Evolutionary conservation across 2,329 filamentous ascomycete species (phyloP).

Genomic region (Botrytis elliptica): DNA sequence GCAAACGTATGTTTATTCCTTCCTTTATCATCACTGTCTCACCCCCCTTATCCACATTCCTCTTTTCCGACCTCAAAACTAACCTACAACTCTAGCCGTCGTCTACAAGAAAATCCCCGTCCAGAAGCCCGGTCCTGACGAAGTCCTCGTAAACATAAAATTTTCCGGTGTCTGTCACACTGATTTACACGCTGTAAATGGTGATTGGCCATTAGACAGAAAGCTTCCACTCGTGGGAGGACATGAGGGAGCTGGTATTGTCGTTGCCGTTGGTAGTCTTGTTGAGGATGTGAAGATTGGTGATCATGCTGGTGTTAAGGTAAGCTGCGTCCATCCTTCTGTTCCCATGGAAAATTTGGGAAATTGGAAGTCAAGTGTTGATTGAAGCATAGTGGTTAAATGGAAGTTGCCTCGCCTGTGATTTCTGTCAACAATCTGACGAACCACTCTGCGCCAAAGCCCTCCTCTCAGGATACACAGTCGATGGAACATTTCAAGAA

Average conservation of each 20-base stretch:
- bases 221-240: constrained; percentile 87
- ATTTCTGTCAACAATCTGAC: constrained; percentile 77
- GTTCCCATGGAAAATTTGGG: not conserved
- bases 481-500: constrained; percentile 91
- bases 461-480: constrained; percentile 82
- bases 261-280: constrained; percentile 75
- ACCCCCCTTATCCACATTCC: not conserved
- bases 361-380: constrained; percentile 22
- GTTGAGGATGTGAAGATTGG: constrained; percentile 78
- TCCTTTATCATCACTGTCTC: constrained; percentile 17
- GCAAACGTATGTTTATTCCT: constrained; percentile 56
- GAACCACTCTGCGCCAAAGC: constrained; percentile 80
- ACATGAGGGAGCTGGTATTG: constrained; percentile 74
- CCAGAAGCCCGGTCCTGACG: constrained; percentile 76
- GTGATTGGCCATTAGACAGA: constrained; percentile 82
- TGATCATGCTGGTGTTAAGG: constrained; percentile 80
- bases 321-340: constrained; percentile 19
- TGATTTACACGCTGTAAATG: constrained; percentile 76
- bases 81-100: constrained; percentile 46
- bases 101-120: constrained; percentile 82
- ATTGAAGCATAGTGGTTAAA: constrained; percentile 69
- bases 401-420: constrained; percentile 78
- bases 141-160: constrained; percentile 89
- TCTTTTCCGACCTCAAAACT: not conserved
- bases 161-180: constrained; percentile 91